Conservation (phyloP, 1,284 basidiomycete genomes). For the Cutaneotrichosporon sp. region DNA sequence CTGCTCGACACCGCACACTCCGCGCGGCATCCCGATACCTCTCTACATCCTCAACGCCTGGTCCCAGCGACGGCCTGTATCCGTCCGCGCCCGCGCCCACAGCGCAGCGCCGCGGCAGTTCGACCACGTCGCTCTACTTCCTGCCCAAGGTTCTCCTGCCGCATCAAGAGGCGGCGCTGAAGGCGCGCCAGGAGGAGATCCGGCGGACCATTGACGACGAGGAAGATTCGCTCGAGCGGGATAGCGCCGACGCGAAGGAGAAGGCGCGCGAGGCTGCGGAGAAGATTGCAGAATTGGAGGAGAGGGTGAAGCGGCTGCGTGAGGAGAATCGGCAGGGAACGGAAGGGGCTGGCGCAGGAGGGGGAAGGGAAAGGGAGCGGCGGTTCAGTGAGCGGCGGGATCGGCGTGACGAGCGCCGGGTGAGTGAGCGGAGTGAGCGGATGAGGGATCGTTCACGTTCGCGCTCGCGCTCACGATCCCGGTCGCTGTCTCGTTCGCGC, state of each 20-base stretch:
- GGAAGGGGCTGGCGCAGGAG: not conserved
- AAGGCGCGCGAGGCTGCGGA: constrained; percentile 20
- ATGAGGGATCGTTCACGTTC: constrained; percentile 11
- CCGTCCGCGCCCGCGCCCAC: constrained; percentile 37
- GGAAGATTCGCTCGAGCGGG: constrained; percentile 25
- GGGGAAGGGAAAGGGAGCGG: constrained; percentile 3
- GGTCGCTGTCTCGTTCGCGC: not conserved
- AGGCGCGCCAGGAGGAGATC: constrained; percentile 26
- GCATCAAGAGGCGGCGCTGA: constrained; percentile 36
- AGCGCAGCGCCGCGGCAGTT: constrained; percentile 29
- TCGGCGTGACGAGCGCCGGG: too few species aligned
- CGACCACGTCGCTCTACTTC: constrained; percentile 37
- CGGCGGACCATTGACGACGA: constrained; percentile 35
- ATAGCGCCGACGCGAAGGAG: constrained; percentile 23
- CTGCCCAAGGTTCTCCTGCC: constrained; percentile 41
- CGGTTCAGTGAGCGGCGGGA: too few species aligned
- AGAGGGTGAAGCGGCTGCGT: constrained; percentile 26
- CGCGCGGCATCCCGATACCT: constrained; percentile 36
- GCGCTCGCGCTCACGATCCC: constrained; percentile 17
- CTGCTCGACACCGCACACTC: constrained; percentile 34
- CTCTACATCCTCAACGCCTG: constrained; percentile 23
- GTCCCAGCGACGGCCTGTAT: constrained; percentile 22
- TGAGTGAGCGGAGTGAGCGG: too few species aligned
- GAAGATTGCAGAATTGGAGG: constrained; percentile 28
- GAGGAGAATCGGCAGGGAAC: constrained; percentile 20